Percentiles rank a stretch among this genome's conserved stretches.
These are phyloP conservation scores for Tympanopsis confertula DNA, from an alignment of 2,329 filamentous ascomycete genomes.

Conservation along the genomic window DNA sequence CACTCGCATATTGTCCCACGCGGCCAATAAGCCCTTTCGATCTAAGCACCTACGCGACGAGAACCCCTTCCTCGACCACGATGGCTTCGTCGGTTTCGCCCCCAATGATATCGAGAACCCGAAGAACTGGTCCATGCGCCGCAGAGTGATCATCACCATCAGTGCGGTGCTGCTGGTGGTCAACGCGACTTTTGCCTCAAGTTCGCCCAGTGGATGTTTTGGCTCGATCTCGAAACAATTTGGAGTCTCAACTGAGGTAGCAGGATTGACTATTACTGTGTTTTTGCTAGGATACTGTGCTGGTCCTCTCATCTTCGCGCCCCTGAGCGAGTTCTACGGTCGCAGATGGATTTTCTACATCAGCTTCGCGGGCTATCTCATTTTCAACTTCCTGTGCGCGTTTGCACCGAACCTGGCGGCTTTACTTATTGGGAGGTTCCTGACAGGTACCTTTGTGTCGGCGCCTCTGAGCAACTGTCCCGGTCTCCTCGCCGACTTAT, in stretches of 20 bases:
- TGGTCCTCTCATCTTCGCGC: constrained; percentile 46
- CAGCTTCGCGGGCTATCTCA: constrained; percentile 32
- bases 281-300: constrained; percentile 45
- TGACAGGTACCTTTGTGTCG: constrained; percentile 42
- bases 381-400: constrained; percentile 39
- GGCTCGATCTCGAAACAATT: constrained; percentile 30
- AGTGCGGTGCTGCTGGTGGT: constrained; percentile 32
- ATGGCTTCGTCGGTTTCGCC: constrained; percentile 37
- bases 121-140: constrained; percentile 28
- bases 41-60: constrained; percentile 22
- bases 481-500: constrained; percentile 40
- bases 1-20: constrained; percentile 32
- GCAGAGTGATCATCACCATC: constrained; percentile 28
- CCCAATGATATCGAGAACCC: constrained; percentile 37
- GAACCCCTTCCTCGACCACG: constrained; percentile 29
- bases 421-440: constrained; percentile 39
- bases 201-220: constrained; percentile 22
- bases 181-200: constrained; percentile 42
- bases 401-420: constrained; percentile 40
- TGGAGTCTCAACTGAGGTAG: constrained; percentile 30
- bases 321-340: constrained; percentile 44
- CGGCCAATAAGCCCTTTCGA: constrained; percentile 39
- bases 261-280: constrained; percentile 36
- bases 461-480: constrained; percentile 34
- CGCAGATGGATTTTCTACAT: constrained; percentile 39